Percentiles rank a stretch among this genome's conserved stretches.
Evolutionary conservation across 148 eudicot genomes (phyloP).

Genomic region (Dysphania ambrosioides): DNA sequence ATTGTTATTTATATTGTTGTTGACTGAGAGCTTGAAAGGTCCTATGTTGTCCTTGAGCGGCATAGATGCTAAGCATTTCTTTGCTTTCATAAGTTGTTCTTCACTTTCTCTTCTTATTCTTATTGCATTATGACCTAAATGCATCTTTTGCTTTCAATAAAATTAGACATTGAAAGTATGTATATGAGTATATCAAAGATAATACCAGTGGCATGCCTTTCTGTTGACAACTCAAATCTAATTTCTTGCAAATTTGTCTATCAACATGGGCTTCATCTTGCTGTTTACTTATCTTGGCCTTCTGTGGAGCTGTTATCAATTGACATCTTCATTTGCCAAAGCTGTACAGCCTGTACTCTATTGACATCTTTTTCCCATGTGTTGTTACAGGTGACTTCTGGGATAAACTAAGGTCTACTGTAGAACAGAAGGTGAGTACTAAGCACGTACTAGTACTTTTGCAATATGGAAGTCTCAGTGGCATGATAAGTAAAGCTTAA

Average conservation of each 20-base stretch:
- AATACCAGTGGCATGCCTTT: neutral
- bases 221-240: neutral
- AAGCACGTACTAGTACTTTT: neutral
- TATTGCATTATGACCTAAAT: neutral
- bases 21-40: neutral
- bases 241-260: neutral
- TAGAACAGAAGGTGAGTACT: constrained; percentile 39
- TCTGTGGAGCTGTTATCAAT: neutral
- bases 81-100: neutral
- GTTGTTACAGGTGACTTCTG: constrained; percentile 45
- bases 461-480: neutral
- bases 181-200: neutral
- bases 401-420: constrained; percentile 43
- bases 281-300: neutral
- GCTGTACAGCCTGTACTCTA: neutral
- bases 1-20: neutral
- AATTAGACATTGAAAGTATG: neutral
- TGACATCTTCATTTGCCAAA: neutral
- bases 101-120: neutral
- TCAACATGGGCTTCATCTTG: neutral
- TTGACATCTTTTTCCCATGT: constrained; percentile 4
- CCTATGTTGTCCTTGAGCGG: neutral
- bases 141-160: neutral
- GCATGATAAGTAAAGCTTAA: neutral
- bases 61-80: neutral